Percentiles rank a stretch among this genome's conserved stretches.
phyloP scores from a whole-genome alignment of 768 basidiomycete genomes.

The Sistotremastrum suecicum region DNA sequence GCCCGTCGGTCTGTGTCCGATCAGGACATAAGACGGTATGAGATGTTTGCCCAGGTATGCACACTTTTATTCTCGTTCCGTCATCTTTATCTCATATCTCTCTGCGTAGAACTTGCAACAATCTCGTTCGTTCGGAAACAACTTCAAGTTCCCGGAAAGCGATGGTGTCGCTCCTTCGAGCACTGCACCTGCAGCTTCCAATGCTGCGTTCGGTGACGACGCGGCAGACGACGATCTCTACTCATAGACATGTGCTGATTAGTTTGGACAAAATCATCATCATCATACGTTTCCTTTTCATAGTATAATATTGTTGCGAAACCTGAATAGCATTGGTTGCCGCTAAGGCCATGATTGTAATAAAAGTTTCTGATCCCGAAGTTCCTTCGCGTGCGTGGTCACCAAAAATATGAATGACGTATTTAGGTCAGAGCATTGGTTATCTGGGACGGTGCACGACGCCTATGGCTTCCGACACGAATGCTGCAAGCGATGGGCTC shows the following conservation, averaged over 20 bases:
- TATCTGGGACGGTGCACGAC: no score
- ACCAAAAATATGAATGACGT: no score
- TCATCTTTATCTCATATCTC: conserved; percentile 3
- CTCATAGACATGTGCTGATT: conserved; percentile 28
- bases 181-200: conserved; percentile 36
- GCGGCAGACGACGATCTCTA: conserved; percentile 85
- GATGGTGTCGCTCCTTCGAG: conserved; percentile 21
- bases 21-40: conserved; percentile 92
- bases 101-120: conserved; percentile 68
- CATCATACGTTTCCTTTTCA: neutral
- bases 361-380: no score
- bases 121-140: conserved; percentile 83
- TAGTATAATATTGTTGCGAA: neutral
- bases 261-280: neutral
- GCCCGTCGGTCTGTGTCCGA: conserved; percentile 96
- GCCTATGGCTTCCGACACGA: no score
- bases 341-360: no score
- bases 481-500: no score
- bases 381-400: no score
- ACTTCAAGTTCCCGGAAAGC: conserved; percentile 96
- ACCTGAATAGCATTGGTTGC: neutral
- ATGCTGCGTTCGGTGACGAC: conserved; percentile 75
- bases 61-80: conserved; percentile 5
- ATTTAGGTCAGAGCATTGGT: no score
- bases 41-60: conserved; percentile 88